Conservation (phyloP, 768 basidiomycete genomes). For the Pisolithus tinctorius region DNA sequence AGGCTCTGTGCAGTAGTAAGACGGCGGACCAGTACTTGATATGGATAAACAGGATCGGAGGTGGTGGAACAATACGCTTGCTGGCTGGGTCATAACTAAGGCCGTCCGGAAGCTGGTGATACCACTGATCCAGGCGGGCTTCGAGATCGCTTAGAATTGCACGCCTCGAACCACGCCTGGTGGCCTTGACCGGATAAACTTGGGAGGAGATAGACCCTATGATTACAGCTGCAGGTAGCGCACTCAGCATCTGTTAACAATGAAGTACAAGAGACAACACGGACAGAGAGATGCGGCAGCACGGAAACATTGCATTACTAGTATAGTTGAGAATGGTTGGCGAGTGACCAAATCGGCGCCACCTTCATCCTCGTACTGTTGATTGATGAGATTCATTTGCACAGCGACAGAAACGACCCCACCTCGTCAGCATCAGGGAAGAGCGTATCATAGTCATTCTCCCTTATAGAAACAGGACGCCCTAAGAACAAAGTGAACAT, state of each 20-base stretch:
- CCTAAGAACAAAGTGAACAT: slow-evolving; percentile 31
- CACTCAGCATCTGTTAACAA: neutral
- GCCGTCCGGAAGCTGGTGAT: slow-evolving; percentile 55
- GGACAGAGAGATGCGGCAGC: slow-evolving; percentile 54
- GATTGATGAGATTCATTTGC: slow-evolving; percentile 5
- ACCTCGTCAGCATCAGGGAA: slow-evolving; percentile 53
- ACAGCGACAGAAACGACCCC: slow-evolving; percentile 7
- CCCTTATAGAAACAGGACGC: slow-evolving; percentile 61
- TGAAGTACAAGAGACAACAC: slow-evolving; percentile 15
- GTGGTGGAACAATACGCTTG: slow-evolving; percentile 48
- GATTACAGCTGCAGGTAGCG: slow-evolving; percentile 48
- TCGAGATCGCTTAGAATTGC: slow-evolving; percentile 51
- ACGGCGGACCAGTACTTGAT: slow-evolving; percentile 74
- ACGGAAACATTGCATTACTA: slow-evolving; percentile 48
- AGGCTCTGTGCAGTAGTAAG: slow-evolving; percentile 68
- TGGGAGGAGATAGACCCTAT: slow-evolving; percentile 59
- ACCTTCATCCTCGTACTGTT: slow-evolving; percentile 52
- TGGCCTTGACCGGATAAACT: slow-evolving; percentile 62
- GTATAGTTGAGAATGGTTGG: slow-evolving; percentile 35
- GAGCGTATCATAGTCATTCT: slow-evolving; percentile 63
- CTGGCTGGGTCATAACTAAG: slow-evolving; percentile 55
- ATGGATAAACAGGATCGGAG: slow-evolving; percentile 63
- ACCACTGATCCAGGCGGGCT: slow-evolving; percentile 67
- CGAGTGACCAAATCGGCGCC: slow-evolving; percentile 32
- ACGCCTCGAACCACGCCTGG: slow-evolving; percentile 41